Evolutionary conservation across 139 green algal genomes (phyloP), one percentile per base, ranked within the genome.

Genomic region (Coccomyxa sp.): DNA sequence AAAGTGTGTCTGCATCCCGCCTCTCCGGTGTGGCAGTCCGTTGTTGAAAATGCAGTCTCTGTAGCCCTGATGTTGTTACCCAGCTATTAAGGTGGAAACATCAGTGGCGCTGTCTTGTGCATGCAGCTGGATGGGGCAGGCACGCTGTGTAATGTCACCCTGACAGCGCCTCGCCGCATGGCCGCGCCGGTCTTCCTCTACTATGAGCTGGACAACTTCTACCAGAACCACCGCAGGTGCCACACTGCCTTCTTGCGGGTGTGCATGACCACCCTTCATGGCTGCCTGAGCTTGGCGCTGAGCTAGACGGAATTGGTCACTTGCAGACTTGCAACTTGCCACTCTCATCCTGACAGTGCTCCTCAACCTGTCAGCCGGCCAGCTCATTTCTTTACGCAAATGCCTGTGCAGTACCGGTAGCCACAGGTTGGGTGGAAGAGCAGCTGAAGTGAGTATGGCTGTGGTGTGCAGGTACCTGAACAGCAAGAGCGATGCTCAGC

Each of bases 191-290:
- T 82, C 0, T 79, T 69, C 18, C 75, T 99, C 36, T 97, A 95
- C 82, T 99, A 97, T 71, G 87, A 98, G 86, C 79, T 99, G 31
- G 82, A 90, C 18, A 90, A 90, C 69, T 95, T 94, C 70, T 97
- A 92, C 76, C 96, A 99, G 82, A 99, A 99, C 81, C 94, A 99
- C 85, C 82, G 95, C 7, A 86, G 93, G 77, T 80, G 27, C 55
- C 22, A 18, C 70, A 75, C 35, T 75, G 50, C 50, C n/a, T n/a
- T 64, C 50, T 64, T 64, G 68, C 68, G 8, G 24, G 68, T 22
- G 24, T 33, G 54, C 29, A 5, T 68, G 54, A 5, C 54, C 2
- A 33, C 2, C 27, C 2, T 33, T 5, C 24, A 68, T 68, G 54
- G 54, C 22, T 68, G 54, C 54, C 54, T 68, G 54, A n/a, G n/a